Conservation (phyloP, 2,329 filamentous ascomycete genomes). For the Penicillium sclerotiorum region DNA sequence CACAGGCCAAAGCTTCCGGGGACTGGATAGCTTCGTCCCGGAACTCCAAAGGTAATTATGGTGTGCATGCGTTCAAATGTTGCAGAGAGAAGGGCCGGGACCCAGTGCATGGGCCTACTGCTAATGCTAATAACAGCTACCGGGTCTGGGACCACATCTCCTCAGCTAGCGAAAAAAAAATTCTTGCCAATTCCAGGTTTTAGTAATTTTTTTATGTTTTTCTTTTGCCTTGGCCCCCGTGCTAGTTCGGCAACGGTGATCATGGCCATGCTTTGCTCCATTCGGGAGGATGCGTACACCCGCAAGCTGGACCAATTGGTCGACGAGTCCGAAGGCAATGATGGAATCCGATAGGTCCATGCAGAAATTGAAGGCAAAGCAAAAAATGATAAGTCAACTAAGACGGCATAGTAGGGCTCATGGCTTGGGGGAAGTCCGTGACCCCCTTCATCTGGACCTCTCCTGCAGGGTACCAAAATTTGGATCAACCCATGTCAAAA, state of each 20-base stretch:
- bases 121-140: slow-evolving; percentile 3
- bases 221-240: slow-evolving; percentile 1
- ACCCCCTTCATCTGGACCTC: background rate
- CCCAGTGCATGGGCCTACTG: slow-evolving; percentile 23
- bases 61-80: slow-evolving; percentile 26
- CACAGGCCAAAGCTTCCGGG: slow-evolving; percentile 17
- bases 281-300: slow-evolving; percentile 19
- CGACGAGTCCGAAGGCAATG: background rate
- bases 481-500: slow-evolving; percentile 22
- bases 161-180: too few species aligned
- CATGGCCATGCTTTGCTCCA: slow-evolving; percentile 12
- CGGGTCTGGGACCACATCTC: too few species aligned
- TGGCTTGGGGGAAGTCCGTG: background rate
- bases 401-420: background rate
- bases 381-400: slow-evolving; percentile 23
- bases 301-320: slow-evolving; percentile 3
- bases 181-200: too few species aligned
- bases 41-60: slow-evolving; percentile 23
- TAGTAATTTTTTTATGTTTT: too few species aligned
- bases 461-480: slow-evolving; percentile 18
- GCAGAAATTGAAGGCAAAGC: slow-evolving; percentile 3
- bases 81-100: slow-evolving; percentile 17
- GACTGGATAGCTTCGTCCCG: slow-evolving; percentile 19
- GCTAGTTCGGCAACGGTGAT: slow-evolving; percentile 22
- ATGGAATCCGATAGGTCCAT: slow-evolving; percentile 17